phyloP scores from a whole-genome alignment of 176 grass and related monocot species.

The Carex cristatella region DNA sequence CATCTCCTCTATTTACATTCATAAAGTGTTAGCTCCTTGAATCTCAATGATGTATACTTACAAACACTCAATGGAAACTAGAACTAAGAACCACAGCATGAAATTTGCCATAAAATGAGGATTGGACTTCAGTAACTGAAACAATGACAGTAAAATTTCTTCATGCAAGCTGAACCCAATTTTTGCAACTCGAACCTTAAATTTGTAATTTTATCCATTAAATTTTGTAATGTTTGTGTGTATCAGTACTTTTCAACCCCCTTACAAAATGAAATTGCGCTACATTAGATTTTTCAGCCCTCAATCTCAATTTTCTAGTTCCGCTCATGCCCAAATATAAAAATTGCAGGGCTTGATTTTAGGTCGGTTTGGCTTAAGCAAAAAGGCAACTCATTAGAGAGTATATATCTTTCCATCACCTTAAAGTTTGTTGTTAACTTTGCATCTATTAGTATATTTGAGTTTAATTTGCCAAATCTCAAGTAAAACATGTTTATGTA shows the following conservation, averaged over 20 bases:
- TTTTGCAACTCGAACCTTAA: neutral
- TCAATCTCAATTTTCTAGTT: too few relatives aligned
- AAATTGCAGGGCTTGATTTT: neutral
- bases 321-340: neutral
- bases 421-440: neutral
- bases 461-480: neutral
- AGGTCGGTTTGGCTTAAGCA: neutral
- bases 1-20: slow-evolving; percentile 68
- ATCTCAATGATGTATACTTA: neutral
- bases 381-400: neutral
- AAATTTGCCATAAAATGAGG: neutral
- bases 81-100: neutral
- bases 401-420: neutral
- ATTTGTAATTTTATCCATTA: too few relatives aligned
- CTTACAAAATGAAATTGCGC: too few relatives aligned
- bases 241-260: too few relatives aligned
- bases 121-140: neutral
- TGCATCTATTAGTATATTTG: neutral
- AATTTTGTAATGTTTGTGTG: too few relatives aligned
- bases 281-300: too few relatives aligned
- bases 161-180: neutral
- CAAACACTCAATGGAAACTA: neutral
- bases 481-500: neutral
- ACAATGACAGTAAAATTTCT: neutral
- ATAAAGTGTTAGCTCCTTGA: neutral